phyloP scores from a whole-genome alignment of 1,284 basidiomycete species.

The Phlebopus sp. region DNA sequence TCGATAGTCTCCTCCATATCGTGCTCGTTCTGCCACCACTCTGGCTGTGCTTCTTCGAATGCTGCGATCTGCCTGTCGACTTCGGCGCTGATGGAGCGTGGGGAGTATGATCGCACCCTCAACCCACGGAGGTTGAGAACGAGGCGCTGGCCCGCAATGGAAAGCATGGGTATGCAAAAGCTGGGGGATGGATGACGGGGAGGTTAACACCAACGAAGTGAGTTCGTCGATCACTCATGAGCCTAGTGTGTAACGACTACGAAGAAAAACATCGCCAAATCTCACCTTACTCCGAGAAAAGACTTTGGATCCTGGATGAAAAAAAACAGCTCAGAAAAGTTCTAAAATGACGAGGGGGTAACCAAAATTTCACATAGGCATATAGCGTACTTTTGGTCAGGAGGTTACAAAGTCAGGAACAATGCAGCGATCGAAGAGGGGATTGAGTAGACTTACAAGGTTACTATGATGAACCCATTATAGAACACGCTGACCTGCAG shows the following conservation, averaged over 20 bases:
- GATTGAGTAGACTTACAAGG: slow-evolving; percentile 9
- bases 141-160: slow-evolving; percentile 11
- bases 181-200: slow-evolving; percentile 1
- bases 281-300: too few relatives aligned
- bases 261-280: too few relatives aligned
- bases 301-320: too few relatives aligned
- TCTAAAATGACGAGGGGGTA: too few relatives aligned
- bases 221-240: too few relatives aligned
- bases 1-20: neutral
- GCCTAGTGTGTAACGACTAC: too few relatives aligned
- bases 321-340: too few relatives aligned
- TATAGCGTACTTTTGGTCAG: too few relatives aligned
- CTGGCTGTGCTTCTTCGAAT: neutral
- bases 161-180: slow-evolving; percentile 10
- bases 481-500: slow-evolving; percentile 2
- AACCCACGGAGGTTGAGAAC: slow-evolving; percentile 12
- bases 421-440: neutral
- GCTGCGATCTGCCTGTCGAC: slow-evolving; percentile 9
- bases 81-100: slow-evolving; percentile 7
- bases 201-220: too few relatives aligned
- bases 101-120: slow-evolving; percentile 4
- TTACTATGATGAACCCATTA: neutral
- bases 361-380: too few relatives aligned
- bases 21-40: neutral
- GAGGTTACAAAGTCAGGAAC: neutral